phyloP scores from a whole-genome alignment of 2,329 filamentous ascomycete genomes.

The Penicillium oxalicum region DNA sequence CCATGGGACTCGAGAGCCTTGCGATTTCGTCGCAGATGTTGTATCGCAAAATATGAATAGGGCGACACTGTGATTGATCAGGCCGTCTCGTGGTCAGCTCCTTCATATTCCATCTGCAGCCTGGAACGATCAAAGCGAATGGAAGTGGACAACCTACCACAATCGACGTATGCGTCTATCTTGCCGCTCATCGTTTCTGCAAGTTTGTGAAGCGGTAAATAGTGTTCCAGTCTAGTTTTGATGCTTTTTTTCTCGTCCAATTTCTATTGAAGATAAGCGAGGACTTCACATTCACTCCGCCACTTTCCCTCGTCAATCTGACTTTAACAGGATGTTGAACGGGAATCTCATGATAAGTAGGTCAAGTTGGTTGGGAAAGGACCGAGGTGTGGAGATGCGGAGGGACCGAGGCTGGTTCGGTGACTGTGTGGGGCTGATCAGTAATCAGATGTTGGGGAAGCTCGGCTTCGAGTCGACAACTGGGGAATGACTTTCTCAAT shows the following conservation, averaged over 20 bases:
- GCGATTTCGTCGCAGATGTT: conserved; percentile 54
- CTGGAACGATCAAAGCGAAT: neutral
- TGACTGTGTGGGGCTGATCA: conserved; percentile 16
- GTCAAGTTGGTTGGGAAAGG: neutral
- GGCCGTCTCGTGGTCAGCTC: no score
- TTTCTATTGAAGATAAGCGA: no score
- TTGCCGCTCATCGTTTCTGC: conserved; percentile 14
- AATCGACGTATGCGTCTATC: conserved; percentile 21
- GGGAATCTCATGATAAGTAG: no score
- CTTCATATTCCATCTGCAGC: no score
- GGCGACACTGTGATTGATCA: conserved; percentile 52
- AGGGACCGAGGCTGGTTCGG: conserved; percentile 14
- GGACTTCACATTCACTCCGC: no score
- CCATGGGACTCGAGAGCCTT: conserved; percentile 51
- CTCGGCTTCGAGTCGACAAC: neutral
- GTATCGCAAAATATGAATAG: conserved; percentile 49
- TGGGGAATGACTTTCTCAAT: no score
- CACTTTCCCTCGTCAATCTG: no score
- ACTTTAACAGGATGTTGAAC: no score
- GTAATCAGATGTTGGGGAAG: conserved; percentile 15
- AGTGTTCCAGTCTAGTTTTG: no score
- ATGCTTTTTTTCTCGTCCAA: no score
- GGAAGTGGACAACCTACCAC: conserved; percentile 11
- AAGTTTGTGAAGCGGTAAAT: no score
- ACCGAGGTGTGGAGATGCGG: conserved; percentile 13